Evolutionary conservation across 2,329 filamentous ascomycete species (phyloP).

Genomic region (Aspergillus puulaauensis): DNA sequence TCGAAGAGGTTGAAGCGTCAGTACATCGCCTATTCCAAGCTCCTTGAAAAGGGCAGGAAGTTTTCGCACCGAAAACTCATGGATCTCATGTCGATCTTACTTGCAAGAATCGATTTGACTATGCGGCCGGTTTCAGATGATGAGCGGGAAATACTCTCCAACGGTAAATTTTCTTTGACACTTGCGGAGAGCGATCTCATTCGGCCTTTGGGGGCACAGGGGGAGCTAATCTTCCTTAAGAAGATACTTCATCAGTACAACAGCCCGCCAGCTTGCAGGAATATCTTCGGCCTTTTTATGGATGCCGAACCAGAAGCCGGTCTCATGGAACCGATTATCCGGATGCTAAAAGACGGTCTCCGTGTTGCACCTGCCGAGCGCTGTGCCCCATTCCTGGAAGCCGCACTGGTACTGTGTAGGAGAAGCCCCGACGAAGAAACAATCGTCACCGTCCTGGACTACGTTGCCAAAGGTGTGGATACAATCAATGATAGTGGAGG

Average conservation of each 20-base stretch:
- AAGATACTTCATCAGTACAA: constrained; percentile 66
- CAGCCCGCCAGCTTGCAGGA: constrained; percentile 51
- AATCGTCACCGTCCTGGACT: constrained; percentile 40
- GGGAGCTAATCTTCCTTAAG: constrained; percentile 48
- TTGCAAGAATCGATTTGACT: constrained; percentile 40
- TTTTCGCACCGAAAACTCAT: constrained; percentile 45
- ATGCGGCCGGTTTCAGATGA: constrained; percentile 27
- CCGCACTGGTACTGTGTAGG: constrained; percentile 55
- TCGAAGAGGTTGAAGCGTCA: constrained; percentile 53
- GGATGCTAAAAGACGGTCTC: constrained; percentile 56
- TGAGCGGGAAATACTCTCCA: constrained; percentile 20
- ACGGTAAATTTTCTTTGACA: constrained; percentile 36
- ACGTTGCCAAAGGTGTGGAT: constrained; percentile 47
- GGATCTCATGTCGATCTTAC: constrained; percentile 40
- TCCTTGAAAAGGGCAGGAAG: constrained; percentile 48
- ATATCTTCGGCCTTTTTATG: constrained; percentile 60
- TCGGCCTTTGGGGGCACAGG: constrained; percentile 31
- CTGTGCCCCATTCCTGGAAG: constrained; percentile 58
- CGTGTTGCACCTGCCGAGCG: constrained; percentile 51
- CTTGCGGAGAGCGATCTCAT: constrained; percentile 34
- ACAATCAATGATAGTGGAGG: constrained; percentile 51
- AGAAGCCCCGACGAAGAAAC: constrained; percentile 36
- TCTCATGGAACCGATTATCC: constrained; percentile 47
- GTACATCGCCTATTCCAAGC: constrained; percentile 48
- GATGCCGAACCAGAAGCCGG: constrained; percentile 54